These are phyloP conservation scores for Metarhizium anisopliae DNA, from an alignment of 2,329 filamentous ascomycete genomes.

Conservation along the genomic window DNA sequence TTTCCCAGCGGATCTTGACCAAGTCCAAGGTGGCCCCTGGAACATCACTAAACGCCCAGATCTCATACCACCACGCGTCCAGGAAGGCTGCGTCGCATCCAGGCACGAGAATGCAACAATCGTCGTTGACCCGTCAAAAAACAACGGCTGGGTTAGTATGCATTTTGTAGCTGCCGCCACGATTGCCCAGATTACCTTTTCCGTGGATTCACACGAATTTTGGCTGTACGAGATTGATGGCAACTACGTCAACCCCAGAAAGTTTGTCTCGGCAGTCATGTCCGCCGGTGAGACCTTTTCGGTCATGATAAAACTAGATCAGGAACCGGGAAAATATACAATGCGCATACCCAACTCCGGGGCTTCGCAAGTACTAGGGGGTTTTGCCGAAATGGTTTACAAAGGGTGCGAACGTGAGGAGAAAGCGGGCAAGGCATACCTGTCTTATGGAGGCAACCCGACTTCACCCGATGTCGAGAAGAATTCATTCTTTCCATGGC, in stretches of 20 bases:
- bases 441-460: conserved; percentile 5
- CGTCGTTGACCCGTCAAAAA: neutral
- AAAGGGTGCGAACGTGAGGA: neutral
- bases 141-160: conserved; percentile 3
- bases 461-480: neutral
- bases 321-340: conserved; percentile 6
- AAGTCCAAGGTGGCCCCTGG: conserved; percentile 1
- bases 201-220: conserved; percentile 33
- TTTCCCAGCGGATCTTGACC: neutral
- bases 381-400: neutral
- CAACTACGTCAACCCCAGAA: conserved; percentile 26
- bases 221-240: conserved; percentile 34
- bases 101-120: neutral
- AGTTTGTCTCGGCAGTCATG: conserved; percentile 14
- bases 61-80: neutral
- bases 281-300: conserved; percentile 29
- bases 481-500: neutral
- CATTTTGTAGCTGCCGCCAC: conserved; percentile 6
- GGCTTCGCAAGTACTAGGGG: neutral
- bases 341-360: neutral
- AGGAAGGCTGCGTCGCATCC: neutral
- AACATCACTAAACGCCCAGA: neutral
- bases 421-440: too few species aligned
- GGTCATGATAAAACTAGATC: conserved; percentile 29
- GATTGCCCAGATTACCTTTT: conserved; percentile 12